Base-by-base conservation (phyloP, 2,329 filamentous ascomycete species). In the Pestalotiopsis sp. region DNA sequence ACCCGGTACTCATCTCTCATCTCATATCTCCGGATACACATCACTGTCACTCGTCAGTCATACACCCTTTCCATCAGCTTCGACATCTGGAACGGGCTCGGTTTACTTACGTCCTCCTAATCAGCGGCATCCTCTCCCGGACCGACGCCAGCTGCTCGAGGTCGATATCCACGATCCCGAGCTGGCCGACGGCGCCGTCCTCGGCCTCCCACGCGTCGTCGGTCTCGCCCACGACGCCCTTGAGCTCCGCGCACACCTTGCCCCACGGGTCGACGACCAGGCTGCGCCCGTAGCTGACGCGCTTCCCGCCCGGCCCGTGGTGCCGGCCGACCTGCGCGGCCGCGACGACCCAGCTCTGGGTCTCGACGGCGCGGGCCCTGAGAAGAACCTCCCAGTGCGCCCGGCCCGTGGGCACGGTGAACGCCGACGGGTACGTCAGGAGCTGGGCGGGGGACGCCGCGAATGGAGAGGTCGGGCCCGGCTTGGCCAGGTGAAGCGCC, bases 201-300 rank as follows among this genome's bases (percentile, higher is more conserved):
- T 80, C 75, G 2, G 72, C 73, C 45, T 76, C 73, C 63, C 64
- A 63, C 20, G 72, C 80, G 2, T 79, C 75, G 11, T 79, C 78
- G 2, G 79, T 79, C n/a, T 84, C 83, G 52, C 70, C 79, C 57
- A 83, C 81, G 20, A 81, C 83, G 0, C 89, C 90, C 56, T 85
- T 85, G 76, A 91, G 84, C 75, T 91, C 86, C 3, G 91, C 86
- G 56, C 93, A 77, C 1, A 98, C 87, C 68, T 88, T 86, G 0
- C 95, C 95, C 94, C 94, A 97, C 0, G 95, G 95, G 78, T 93
- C 91, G 31, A 98, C 86, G 61, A 97, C 92, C 83, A 97, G 89
- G 74, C 92, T 93, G 78, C 93, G 91, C 0, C 95, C 95, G 81
- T 96, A 97, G 80, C 93, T 97, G 36, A 88, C 86, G 68, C 95